Conservation (phyloP, 352 stramenopile genomes). For the Pythium volutum region DNA sequence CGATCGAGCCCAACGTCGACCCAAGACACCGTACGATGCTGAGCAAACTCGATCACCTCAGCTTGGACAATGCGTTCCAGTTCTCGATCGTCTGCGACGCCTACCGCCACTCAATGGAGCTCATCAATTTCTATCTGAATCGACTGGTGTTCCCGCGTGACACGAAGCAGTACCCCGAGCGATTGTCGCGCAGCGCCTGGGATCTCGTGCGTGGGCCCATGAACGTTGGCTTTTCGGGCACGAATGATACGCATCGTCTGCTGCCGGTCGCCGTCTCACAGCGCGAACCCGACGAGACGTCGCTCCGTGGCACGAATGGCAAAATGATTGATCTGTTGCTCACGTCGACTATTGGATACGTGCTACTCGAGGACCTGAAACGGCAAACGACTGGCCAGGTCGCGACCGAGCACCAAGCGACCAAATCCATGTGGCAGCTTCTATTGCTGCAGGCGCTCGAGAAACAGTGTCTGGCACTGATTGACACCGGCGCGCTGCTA, state of each 20-base stretch:
- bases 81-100: slow-evolving; percentile 45
- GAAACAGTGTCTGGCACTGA: slow-evolving; percentile 55
- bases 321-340: slow-evolving; percentile 83
- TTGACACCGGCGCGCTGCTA: slow-evolving; percentile 84
- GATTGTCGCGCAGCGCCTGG: slow-evolving; percentile 75
- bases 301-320: slow-evolving; percentile 73
- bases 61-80: slow-evolving; percentile 64
- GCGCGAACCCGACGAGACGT: slow-evolving; percentile 44
- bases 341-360: slow-evolving; percentile 31
- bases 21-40: slow-evolving; percentile 31
- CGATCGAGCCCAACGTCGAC: slow-evolving; percentile 25
- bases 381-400: background rate
- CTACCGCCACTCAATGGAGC: slow-evolving; percentile 59
- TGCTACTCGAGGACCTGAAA: background rate
- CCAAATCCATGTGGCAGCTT: slow-evolving; percentile 33
- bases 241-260: slow-evolving; percentile 85
- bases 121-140: slow-evolving; percentile 88
- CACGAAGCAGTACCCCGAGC: slow-evolving; percentile 70
- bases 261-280: slow-evolving; percentile 71
- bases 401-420: background rate
- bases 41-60: slow-evolving; percentile 65
- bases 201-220: slow-evolving; percentile 62
- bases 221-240: slow-evolving; percentile 87
- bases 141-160: slow-evolving; percentile 79
- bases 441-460: slow-evolving; percentile 43